Conservation (phyloP, 495 filamentous ascomycete species). For the Tirmania nivea region DNA sequence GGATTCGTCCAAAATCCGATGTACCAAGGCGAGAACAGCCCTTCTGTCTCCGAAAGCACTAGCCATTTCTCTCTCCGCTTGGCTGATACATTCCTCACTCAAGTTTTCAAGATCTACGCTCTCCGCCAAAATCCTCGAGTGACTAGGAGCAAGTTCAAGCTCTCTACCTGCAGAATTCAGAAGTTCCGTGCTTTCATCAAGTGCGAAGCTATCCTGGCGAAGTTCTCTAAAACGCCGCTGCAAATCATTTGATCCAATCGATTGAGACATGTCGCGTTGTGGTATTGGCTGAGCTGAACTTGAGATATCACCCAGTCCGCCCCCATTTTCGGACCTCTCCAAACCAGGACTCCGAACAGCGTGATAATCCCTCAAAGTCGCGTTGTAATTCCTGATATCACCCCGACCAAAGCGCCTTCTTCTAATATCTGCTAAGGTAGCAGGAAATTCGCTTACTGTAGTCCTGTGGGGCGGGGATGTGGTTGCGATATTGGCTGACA, state of each 20-base stretch:
- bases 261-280: too few relatives aligned
- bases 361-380: constrained; percentile 14
- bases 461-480: neutral
- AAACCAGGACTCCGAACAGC: constrained; percentile 8
- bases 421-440: constrained; percentile 7
- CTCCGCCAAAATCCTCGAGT: too few relatives aligned
- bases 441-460: neutral
- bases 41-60: neutral
- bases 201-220: too few relatives aligned
- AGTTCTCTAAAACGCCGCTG: too few relatives aligned
- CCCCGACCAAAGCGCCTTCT: constrained; percentile 7
- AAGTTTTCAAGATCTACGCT: neutral
- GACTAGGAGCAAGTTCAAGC: too few relatives aligned
- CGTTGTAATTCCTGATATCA: constrained; percentile 8
- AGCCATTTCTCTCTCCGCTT: neutral
- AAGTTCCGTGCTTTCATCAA: too few relatives aligned
- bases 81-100: neutral
- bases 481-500: neutral
- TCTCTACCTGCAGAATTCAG: too few relatives aligned
- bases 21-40: neutral
- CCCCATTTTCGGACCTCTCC: neutral
- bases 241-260: too few relatives aligned
- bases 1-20: neutral
- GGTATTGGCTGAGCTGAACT: too few relatives aligned
- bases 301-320: neutral